phyloP scores from a whole-genome alignment of 1,139 yeast species.

The Spencermartinsiella ligniputridi region DNA sequence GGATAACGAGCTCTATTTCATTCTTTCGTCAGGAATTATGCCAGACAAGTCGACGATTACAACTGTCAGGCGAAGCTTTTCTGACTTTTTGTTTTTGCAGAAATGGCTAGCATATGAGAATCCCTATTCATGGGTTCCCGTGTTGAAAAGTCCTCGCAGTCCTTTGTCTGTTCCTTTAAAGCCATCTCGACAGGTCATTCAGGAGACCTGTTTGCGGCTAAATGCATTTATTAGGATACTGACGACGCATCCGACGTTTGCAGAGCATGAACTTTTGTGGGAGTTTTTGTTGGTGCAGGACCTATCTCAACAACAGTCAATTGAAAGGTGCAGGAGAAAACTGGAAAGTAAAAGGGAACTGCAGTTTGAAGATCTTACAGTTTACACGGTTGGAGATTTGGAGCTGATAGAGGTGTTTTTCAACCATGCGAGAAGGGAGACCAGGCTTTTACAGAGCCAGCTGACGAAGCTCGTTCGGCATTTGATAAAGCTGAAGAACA shows the following conservation, averaged over 20 bases:
- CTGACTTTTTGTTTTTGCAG: slow-evolving; percentile 39
- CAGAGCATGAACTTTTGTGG: slow-evolving; percentile 39
- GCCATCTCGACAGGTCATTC: slow-evolving; percentile 38
- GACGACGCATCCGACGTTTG: slow-evolving; percentile 33
- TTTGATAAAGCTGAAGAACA: slow-evolving; percentile 20
- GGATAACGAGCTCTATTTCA: slow-evolving; percentile 28
- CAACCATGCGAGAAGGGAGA: slow-evolving; percentile 25
- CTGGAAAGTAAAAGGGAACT: slow-evolving; percentile 33
- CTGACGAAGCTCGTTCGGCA: slow-evolving; percentile 16
- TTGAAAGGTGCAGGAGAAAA: slow-evolving; percentile 34
- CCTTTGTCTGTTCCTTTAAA: slow-evolving; percentile 35
- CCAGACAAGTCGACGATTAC: slow-evolving; percentile 16
- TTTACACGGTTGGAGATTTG: slow-evolving; percentile 23
- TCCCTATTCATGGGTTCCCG: slow-evolving; percentile 37
- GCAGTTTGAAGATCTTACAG: slow-evolving; percentile 25
- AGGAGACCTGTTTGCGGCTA: slow-evolving; percentile 46
- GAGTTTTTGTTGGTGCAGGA: slow-evolving; percentile 42
- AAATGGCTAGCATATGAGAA: slow-evolving; percentile 36
- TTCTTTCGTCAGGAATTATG: slow-evolving; percentile 29
- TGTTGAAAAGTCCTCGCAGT: slow-evolving; percentile 26
- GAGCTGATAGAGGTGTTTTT: slow-evolving; percentile 26
- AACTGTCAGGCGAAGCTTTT: slow-evolving; percentile 37
- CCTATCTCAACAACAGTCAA: slow-evolving; percentile 31
- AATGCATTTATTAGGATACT: slow-evolving; percentile 46
- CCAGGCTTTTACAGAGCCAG: slow-evolving; percentile 15